phyloP scores from a whole-genome alignment of 1,284 basidiomycete genomes.

The Dichomitus squalens region DNA sequence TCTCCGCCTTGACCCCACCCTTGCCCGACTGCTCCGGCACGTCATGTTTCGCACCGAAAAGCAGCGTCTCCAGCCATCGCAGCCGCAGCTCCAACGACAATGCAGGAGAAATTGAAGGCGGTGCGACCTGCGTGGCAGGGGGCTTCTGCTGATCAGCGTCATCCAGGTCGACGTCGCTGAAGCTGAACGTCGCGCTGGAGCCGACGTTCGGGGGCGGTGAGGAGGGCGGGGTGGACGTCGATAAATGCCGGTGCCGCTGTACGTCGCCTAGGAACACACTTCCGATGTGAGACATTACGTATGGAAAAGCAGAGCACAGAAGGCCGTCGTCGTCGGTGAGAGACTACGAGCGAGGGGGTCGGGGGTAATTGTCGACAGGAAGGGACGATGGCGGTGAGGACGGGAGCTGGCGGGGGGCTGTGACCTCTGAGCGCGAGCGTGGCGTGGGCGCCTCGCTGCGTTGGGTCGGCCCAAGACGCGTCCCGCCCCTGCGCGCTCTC shows the following conservation, averaged over 20 bases:
- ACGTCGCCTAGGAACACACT: conserved; percentile 78
- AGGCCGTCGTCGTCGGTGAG: neutral
- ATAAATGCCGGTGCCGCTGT: conserved; percentile 59
- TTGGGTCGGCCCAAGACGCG: conserved; percentile 19
- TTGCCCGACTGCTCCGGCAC: conserved; percentile 30
- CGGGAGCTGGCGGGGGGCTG: neutral
- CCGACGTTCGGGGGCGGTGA: conserved; percentile 51
- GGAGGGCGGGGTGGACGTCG: conserved; percentile 64
- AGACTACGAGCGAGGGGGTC: conserved; percentile 2
- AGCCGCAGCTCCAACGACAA: conserved; percentile 73
- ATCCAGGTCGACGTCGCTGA: conserved; percentile 28
- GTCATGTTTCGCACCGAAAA: conserved; percentile 64
- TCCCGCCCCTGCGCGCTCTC: conserved; percentile 10
- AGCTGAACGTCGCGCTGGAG: conserved; percentile 21
- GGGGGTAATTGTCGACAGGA: neutral
- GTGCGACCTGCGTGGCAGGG: conserved; percentile 2
- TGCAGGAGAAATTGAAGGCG: conserved; percentile 54
- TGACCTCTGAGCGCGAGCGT: conserved; percentile 3
- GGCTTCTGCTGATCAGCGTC: conserved; percentile 15
- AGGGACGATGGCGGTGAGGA: conserved; percentile 6
- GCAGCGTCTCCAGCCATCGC: conserved; percentile 74
- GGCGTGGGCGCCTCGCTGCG: conserved; percentile 13
- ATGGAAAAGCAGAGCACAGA: neutral
- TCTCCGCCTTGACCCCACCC: conserved; percentile 38
- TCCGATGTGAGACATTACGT: conserved; percentile 58